Percentiles rank a stretch among this genome's conserved stretches.
Conservation (phyloP, 805 yeast species). For the Saccharomycopsis malanga region DNA sequence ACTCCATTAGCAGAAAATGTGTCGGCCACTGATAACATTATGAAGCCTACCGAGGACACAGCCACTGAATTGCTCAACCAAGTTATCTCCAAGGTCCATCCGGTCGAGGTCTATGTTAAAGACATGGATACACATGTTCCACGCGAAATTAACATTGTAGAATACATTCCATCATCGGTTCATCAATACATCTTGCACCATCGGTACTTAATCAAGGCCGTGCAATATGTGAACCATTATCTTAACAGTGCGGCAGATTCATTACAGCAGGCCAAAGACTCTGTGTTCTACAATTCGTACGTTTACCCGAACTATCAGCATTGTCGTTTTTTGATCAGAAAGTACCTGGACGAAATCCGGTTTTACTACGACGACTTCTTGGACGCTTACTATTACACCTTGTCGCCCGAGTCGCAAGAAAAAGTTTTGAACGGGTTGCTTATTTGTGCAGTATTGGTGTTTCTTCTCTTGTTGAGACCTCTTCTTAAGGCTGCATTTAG, state of each 20-base stretch:
- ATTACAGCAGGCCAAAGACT: neutral
- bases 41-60: neutral
- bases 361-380: constrained; percentile 5
- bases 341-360: neutral
- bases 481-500: neutral
- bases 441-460: neutral
- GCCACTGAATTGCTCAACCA: neutral
- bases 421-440: neutral
- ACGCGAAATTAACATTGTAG: neutral
- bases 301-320: constrained; percentile 8
- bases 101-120: neutral
- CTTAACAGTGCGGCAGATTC: neutral
- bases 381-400: constrained; percentile 10
- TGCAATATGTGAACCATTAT: neutral
- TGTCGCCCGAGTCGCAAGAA: constrained; percentile 7
- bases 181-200: neutral
- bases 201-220: neutral
- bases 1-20: neutral
- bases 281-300: constrained; percentile 3
- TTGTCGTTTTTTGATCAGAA: neutral
- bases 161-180: constrained; percentile 2
- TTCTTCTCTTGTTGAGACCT: constrained; percentile 3
- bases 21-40: neutral
- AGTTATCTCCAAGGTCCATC: neutral
- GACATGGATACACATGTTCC: neutral